Percentiles rank a stretch among this genome's conserved stretches.
These are phyloP conservation scores for Dianthus caryophyllus DNA, from an alignment of 148 eudicot species.

Conservation along the genomic window DNA sequence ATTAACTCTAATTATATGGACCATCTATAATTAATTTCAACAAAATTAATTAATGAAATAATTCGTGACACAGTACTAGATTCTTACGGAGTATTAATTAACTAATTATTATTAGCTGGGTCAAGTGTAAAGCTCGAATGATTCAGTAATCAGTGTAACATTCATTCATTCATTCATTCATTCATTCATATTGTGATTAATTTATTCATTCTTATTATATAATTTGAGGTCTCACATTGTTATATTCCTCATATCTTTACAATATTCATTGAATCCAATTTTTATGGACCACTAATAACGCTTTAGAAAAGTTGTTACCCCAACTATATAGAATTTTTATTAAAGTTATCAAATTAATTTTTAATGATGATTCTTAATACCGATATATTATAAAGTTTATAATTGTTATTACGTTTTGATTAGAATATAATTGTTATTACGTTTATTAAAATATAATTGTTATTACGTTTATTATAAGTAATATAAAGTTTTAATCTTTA, in stretches of 20 bases:
- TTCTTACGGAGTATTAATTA: no score
- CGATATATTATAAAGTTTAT: no score
- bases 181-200: not conserved
- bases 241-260: slow-evolving; percentile 8
- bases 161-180: no score
- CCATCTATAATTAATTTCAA: not conserved
- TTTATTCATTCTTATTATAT: not conserved
- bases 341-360: no score
- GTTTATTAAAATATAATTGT: no score
- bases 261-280: slow-evolving; percentile 11
- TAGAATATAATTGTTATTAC: no score
- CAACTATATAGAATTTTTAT: not conserved
- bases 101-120: slow-evolving; percentile 2
- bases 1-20: no score
- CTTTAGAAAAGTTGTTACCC: not conserved
- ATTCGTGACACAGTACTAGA: not conserved
- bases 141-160: not conserved
- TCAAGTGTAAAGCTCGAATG: slow-evolving; percentile 2
- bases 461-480: no score
- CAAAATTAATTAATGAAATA: not conserved
- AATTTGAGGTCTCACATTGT: slow-evolving; percentile 1
- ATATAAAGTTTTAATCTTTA: no score
- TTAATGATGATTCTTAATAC: no score
- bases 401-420: no score
- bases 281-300: slow-evolving; percentile 10